Base-by-base conservation (phyloP, 179 eudicot species). In the Corrigiola litoralis region DNA sequence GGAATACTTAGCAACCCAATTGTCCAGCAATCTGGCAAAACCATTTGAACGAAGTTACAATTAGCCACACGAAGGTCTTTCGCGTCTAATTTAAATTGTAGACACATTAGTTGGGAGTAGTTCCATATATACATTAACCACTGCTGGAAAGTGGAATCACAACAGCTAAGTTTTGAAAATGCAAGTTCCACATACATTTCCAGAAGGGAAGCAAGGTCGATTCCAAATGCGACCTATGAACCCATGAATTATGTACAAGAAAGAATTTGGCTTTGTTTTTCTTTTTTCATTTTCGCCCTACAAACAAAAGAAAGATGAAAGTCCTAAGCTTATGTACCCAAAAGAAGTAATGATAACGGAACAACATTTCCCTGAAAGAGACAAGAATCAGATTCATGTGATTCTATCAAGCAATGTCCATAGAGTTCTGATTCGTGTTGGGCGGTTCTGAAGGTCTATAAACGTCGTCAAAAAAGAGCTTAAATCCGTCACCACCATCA, bases 401-500 rank as follows among this genome's bases (percentile, higher is more conserved):
- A 56, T 27, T 42, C 10, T 17, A 47, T 63, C 70, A 68, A 29
- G 23, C 61, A 21, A 62, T 31, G 41, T 68, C 72, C 40, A 36
- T 32, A 25, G 58, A 38, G 45, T 76, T 80, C 29, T 45, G 9
- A 60, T 73, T 69, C 63, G 9, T 12, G 11, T 64, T 14, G 23
- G 75, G 64, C 40, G 71, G 66, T 5, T 76, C 80, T 2, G 78
- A 45, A 36, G 72, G 82, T 57, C 73, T 75, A 65, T 80, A 88
- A 16, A 91, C 78, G 74, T 85, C 97, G 61, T 79, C 97, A 37
- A 95, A 95, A 45, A 85, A 90, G 50, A 88, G 97, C 76, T 81
- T 77, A 27, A 91, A 81, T 31, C 72, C 87, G 9, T 84, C 88
- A 14, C 79, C 87, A n/a, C 59, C 73, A 6, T 45, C 51, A 34